A percentile compares a stretch with the other conserved stretches of the same genome.
phyloP scores from a whole-genome alignment of 768 basidiomycete species.

The Tephrocybe rancida region DNA sequence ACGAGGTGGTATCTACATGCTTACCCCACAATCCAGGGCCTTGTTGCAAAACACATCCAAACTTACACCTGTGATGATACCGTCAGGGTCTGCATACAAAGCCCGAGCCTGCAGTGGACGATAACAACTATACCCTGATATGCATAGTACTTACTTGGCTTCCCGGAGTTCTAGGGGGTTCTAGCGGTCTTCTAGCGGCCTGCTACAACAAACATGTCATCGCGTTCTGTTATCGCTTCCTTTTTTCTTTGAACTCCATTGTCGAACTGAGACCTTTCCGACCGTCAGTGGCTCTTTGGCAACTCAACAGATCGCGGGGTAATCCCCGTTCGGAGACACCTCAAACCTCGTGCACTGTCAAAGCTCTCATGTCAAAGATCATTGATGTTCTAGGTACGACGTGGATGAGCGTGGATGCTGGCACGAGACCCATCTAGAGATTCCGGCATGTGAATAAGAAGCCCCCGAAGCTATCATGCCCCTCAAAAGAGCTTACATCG shows the following conservation, averaged over 20 bases:
- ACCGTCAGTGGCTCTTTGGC: neutral
- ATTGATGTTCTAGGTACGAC: neutral
- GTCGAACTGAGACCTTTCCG: neutral
- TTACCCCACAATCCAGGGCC: neutral
- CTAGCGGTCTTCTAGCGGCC: too few relatives aligned
- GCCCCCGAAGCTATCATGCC: neutral
- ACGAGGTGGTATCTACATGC: neutral
- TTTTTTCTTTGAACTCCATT: neutral
- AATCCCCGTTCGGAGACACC: neutral
- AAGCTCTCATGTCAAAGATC: neutral
- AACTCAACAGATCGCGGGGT: neutral
- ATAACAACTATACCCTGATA: neutral
- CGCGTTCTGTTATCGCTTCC: neutral
- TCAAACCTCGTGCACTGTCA: neutral
- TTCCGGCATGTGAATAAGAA: constrained; percentile 1
- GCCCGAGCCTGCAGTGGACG: neutral
- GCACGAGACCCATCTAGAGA: neutral
- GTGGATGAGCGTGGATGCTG: neutral
- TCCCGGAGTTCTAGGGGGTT: neutral
- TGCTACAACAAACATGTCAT: too few relatives aligned
- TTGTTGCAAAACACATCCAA: neutral
- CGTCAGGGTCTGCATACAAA: constrained; percentile 2
- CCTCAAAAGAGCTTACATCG: neutral
- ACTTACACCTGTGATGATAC: neutral
- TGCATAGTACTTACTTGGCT: neutral